These are phyloP conservation scores for Phlyctochytrium bullatum DNA, from an alignment of 192 early-diverging fungal species.

Conservation along the genomic window DNA sequence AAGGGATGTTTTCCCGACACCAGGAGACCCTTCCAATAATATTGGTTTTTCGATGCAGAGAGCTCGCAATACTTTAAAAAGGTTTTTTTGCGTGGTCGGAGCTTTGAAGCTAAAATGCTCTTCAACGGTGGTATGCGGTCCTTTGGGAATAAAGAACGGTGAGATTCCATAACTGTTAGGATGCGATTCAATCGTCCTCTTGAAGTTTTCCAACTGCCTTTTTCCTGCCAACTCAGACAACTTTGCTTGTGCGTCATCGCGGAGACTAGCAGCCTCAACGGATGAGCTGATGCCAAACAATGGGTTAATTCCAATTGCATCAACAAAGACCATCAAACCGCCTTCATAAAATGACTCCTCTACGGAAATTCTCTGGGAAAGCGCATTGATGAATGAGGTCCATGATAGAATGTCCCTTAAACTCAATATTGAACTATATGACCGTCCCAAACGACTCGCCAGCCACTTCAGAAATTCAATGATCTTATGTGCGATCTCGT, in stretches of 20 bases:
- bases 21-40: constrained; percentile 94
- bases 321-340: constrained; percentile 85
- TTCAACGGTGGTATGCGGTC: constrained; percentile 44
- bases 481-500: constrained; percentile 47
- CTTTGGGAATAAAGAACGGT: constrained; percentile 77
- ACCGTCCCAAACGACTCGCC: constrained; percentile 55
- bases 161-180: constrained; percentile 50
- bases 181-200: constrained; percentile 10
- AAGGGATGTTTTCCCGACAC: constrained; percentile 94
- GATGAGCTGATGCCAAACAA: constrained; percentile 38
- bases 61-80: constrained; percentile 79
- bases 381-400: constrained; percentile 75
- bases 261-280: constrained; percentile 12
- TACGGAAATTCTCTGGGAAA: neutral
- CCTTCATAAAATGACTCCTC: constrained; percentile 75
- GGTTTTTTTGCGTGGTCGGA: constrained; percentile 87
- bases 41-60: constrained; percentile 91
- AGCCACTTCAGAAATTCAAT: constrained; percentile 85
- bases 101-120: constrained; percentile 82
- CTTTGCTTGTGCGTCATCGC: constrained; percentile 5
- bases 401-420: constrained; percentile 92
- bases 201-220: constrained; percentile 4
- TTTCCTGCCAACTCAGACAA: neutral
- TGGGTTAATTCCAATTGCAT: constrained; percentile 84
- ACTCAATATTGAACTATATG: constrained; percentile 57